These are phyloP conservation scores for Penicillium malachiteum DNA, from an alignment of 495 filamentous ascomycete species.

Conservation along the genomic window DNA sequence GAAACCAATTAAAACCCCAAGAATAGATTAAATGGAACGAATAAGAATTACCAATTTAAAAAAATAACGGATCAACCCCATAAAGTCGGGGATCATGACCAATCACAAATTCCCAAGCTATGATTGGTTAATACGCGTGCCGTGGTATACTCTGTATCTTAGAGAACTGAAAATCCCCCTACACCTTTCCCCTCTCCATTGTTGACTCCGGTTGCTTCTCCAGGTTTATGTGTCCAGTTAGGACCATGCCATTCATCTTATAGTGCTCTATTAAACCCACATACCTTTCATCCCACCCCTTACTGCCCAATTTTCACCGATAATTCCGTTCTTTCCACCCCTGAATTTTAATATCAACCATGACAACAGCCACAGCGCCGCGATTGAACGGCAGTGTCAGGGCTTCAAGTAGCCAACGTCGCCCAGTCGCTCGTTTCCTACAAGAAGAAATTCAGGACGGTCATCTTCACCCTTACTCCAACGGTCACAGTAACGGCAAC, in stretches of 20 bases:
- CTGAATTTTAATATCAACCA: conserved; percentile 12
- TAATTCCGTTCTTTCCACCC: conserved; percentile 1
- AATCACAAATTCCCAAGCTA: neutral
- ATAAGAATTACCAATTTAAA: neutral
- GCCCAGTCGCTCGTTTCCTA: conserved; percentile 26
- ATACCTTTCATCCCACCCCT: neutral
- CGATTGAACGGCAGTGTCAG: conserved; percentile 18
- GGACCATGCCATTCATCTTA: neutral
- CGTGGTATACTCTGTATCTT: conserved; percentile 10
- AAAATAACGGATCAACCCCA: neutral
- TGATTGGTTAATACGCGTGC: conserved; percentile 13
- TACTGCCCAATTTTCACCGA: neutral
- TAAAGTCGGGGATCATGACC: conserved; percentile 8
- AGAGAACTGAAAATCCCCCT: conserved; percentile 7
- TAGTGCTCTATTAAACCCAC: neutral
- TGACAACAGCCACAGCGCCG: conserved; percentile 11
- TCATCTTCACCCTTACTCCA: neutral
- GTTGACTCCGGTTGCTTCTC: neutral
- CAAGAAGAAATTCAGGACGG: conserved; percentile 14
- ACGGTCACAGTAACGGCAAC: conserved; percentile 13
- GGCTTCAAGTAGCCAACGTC: conserved; percentile 5
- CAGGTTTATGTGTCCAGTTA: neutral
- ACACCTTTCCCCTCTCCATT: neutral
- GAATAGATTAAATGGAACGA: neutral
- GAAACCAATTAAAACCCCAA: too few relatives aligned